Evolutionary conservation across 345 rosid genomes (phyloP), one percentile per base, ranked within the genome.

Genomic region (Gossypium longicalyx): DNA sequence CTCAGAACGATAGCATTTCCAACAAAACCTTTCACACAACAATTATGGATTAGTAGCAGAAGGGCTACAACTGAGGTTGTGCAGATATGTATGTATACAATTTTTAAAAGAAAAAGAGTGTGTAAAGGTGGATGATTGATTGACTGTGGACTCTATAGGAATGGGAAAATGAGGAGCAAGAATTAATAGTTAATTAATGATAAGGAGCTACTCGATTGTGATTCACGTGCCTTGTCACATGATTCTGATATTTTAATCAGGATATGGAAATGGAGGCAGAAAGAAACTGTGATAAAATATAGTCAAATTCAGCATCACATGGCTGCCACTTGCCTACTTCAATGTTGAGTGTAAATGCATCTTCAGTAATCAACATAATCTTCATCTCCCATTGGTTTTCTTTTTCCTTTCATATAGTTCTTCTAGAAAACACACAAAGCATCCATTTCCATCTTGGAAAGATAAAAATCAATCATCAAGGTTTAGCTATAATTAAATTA

Each of bases 271-370:
- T 51, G 59, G 16, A 69, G 44, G 16, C 59, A 69, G 72, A 68
- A 68, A 68, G 7, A 12, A 17, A 11, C 2, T 57, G 62, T 57
- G 23, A 20, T 57, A 57, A 51, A 12, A 9, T 19, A 57, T 67
- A 25, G 71, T 67, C 72, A 68, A 57, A 48, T 15, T 68, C 72
- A 23, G 22, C 57, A 25, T 48, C 58, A 68, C 72, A 68, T 68
- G 72, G 34, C 25, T 67, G 20, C 38, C 71, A 67, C 41, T 67
- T 47, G 41, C 20, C 56, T 47, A 29, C 71, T 67, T 67, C 71
- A 67, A 23, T 13, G 71, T 48, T 7, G 25, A 53, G 22, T 53
- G 20, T 20, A 9, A 19, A 44, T 38, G 22, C 69, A 19, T 43
- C 27, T 65, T 41, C 69, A 65, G 12, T 9, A 64, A 56, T 56